Percentiles rank a stretch among this genome's conserved stretches.
Conservation (phyloP, 2,329 filamentous ascomycete species). For the Rutstroemia sydowiana region DNA sequence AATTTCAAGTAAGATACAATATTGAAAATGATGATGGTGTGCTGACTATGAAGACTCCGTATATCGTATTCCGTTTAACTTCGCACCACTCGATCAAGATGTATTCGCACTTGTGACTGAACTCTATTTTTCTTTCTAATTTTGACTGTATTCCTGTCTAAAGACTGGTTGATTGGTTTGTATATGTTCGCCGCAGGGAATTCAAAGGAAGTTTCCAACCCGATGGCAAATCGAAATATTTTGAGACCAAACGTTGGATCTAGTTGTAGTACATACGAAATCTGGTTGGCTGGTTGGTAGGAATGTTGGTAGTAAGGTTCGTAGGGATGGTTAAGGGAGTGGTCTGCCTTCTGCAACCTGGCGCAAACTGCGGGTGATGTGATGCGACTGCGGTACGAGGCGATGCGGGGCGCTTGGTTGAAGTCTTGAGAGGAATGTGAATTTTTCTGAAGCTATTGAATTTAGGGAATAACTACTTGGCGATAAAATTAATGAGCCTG, state of each 20-base stretch:
- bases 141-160: neutral
- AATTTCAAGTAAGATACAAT: neutral
- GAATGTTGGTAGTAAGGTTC: neutral
- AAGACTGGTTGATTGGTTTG: too few species aligned
- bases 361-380: constrained; percentile 23
- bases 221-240: neutral
- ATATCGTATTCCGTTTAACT: neutral
- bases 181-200: neutral
- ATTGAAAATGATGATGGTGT: too few species aligned
- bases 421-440: too few species aligned
- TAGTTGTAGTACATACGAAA: neutral
- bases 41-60: too few species aligned
- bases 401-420: constrained; percentile 19
- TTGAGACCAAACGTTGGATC: constrained; percentile 8
- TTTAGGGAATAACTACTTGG: constrained; percentile 3
- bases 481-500: neutral
- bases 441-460: too few species aligned
- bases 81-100: neutral
- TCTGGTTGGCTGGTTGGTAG: neutral
- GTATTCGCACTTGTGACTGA: neutral
- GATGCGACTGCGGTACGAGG: constrained; percentile 13
- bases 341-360: constrained; percentile 22
- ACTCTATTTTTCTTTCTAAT: neutral
- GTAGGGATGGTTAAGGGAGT: neutral
- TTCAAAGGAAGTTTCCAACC: neutral